Evolutionary conservation across 176 grass and related monocot species (phyloP).

Genomic region (Carex pumila): DNA sequence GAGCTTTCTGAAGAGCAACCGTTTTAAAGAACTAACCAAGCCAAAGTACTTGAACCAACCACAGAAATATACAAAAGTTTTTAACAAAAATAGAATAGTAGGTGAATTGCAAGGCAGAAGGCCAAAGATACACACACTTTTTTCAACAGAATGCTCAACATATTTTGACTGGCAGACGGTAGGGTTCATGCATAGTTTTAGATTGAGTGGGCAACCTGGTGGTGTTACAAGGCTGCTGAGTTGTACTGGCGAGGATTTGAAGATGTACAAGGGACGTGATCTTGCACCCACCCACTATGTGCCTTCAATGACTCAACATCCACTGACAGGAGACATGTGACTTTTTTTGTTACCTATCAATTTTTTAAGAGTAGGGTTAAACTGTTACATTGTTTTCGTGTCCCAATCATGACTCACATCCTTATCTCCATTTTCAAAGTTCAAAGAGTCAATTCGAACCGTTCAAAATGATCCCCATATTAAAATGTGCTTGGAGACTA

Average conservation of each 20-base stretch:
- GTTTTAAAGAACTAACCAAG: conserved; percentile 76
- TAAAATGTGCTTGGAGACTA: too few species aligned
- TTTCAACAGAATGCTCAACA: conserved; percentile 88
- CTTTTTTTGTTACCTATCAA: neutral
- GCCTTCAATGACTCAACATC: conserved; percentile 89
- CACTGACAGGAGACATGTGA: conserved; percentile 94
- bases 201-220: conserved; percentile 75
- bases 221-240: conserved; percentile 92
- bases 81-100: conserved; percentile 22
- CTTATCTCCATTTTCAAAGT: too few species aligned
- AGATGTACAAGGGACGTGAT: conserved; percentile 71
- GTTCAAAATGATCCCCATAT: too few species aligned
- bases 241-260: conserved; percentile 74
- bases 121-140: conserved; percentile 93
- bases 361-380: neutral
- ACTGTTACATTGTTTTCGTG: too few species aligned
- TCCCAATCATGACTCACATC: too few species aligned
- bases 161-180: conserved; percentile 99
- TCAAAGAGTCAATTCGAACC: too few species aligned
- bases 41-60: conserved; percentile 52
- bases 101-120: conserved; percentile 25
- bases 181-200: conserved; percentile 82
- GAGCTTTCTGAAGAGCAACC: conserved; percentile 92
- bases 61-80: conserved; percentile 25
- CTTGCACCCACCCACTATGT: conserved; percentile 94